Base-by-base conservation (phyloP, 306 rosid genomes). In the Gastrolobium bilobum region DNA sequence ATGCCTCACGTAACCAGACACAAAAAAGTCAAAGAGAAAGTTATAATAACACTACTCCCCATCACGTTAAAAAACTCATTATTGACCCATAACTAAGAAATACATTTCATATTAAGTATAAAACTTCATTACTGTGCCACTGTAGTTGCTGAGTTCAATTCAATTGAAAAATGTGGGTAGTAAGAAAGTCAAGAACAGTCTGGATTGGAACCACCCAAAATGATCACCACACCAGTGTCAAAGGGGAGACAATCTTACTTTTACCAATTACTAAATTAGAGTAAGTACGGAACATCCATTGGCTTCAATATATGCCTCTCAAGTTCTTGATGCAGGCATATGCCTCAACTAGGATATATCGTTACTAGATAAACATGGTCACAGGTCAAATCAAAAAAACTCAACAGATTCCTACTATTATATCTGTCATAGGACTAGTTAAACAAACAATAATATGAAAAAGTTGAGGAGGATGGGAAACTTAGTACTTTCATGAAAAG, bases 281-380 rank as follows among this genome's bases (percentile, higher is more conserved):
- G 26, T 1, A 20, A 20, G 26, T 20, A 20, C 26, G 26, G 26
- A 20, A 20, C 26, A 20, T 1, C 26, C 26, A 20, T 20, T 20
- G 26, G 26, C 26, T 20, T 29, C 8, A 46, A 10, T 67, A 67
- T 30, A 67, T 43, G 29, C 29, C 56, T 63, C 15, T 67, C 42
- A 56, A n/a, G 51, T 10, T 66, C 54, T 43, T 66, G 38, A 67
- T 29, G 66, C 20, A 43, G 56, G 26, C 20, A 43, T 66, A 43
- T 26, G 2, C 4, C 43, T 43, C 51, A 7, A 65, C 40, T 44
- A 29, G 10, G 39, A 34, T n/a, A 68, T 4, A 7, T 2, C 54
- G 33, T 73, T 56, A 76, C 48, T 7, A 39, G 9, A 67, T 43
- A 79, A 37, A 67, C 39, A 73, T 37, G 39, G 30, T 54, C 26